A percentile compares a stretch with the other conserved stretches of the same genome.
Conservation (phyloP, 305 asterid genomes). For the Striga hermonthica region DNA sequence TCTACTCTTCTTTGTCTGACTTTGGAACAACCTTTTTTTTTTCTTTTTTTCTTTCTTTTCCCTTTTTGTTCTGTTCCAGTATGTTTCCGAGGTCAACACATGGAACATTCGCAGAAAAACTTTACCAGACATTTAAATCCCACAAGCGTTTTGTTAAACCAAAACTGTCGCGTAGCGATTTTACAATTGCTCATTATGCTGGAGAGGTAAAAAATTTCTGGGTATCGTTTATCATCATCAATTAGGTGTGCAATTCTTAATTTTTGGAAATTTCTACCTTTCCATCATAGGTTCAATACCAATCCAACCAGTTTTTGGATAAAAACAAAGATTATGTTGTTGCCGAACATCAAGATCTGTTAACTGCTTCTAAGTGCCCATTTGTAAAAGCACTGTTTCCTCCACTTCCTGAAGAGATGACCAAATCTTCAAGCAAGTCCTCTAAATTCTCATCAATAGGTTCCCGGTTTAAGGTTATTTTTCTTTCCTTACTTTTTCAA, state of each 20-base stretch:
- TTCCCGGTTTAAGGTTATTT: slow-evolving; percentile 82
- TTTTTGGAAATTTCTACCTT: not conserved
- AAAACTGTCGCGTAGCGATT: slow-evolving; percentile 84
- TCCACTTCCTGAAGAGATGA: slow-evolving; percentile 66
- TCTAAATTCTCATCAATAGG: slow-evolving; percentile 96
- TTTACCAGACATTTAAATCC: slow-evolving; percentile 90
- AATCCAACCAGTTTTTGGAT: slow-evolving; percentile 88
- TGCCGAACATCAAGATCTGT: slow-evolving; percentile 89
- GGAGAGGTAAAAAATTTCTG: slow-evolving; percentile 72
- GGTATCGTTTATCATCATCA: slow-evolving; percentile 19
- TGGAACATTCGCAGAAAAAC: slow-evolving; percentile 92
- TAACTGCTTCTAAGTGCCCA: slow-evolving; percentile 67
- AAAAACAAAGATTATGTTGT: slow-evolving; percentile 97
- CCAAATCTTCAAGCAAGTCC: slow-evolving; percentile 77
- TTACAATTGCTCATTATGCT: slow-evolving; percentile 89
- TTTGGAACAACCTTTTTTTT: slow-evolving; percentile 32
- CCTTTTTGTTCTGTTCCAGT: slow-evolving; percentile 49
- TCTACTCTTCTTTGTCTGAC: slow-evolving; percentile 14
- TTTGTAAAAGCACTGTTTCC: slow-evolving; percentile 83
- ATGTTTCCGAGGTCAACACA: slow-evolving; percentile 99
- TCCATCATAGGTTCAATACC: slow-evolving; percentile 78
- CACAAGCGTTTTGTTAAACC: slow-evolving; percentile 92
- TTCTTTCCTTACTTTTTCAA: slow-evolving; percentile 9
- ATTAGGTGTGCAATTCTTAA: slow-evolving; percentile 20
- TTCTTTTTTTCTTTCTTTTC: slow-evolving; percentile 30